Evolutionary conservation across 129 eudicot species (phyloP), one percentile per base, ranked within the genome.

Genomic region (Flaveria brownii): DNA sequence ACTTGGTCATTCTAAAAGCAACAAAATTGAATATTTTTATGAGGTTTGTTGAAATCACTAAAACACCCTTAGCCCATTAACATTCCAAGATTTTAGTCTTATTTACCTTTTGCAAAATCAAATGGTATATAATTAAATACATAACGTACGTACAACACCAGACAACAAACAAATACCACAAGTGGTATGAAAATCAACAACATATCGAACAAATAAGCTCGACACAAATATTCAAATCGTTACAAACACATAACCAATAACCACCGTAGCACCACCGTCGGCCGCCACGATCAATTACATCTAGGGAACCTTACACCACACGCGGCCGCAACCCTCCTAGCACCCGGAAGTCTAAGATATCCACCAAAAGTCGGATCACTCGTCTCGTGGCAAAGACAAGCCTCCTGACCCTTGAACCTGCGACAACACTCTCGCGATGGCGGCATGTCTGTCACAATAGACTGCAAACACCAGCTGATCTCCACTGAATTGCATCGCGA

Each of bases 291-390:
- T 66, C 71, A 36, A 28, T 66, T 17, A 39, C 50, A 66, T n/a
- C 12, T n/a, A 2, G 71, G 50, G 50, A 66, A 66, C 10, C 7
- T 66, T 9, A 66, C 49, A 17, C 71, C 51, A 36, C 71, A 41
- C 0, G 50, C 71, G 8, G 49, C 13, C 6, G 50, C 71, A 13
- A 66, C 71, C 28, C 71, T 39, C 15, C 13, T 36, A 5, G 71
- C 71, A n/a, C 71, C 50, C 2, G 71, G 71, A 66, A n/a, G 71
- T 39, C 50, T 39, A 66, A 66, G 71, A 66, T 66, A 41, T 26
- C 50, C 71, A 9, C 71, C 71, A 9, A 66, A 66, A 0, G 71
- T 66, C 0, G 71, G 51, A 11, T 66, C 51, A 1, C n/a, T 16
- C 16, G 71, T 36, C 18, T 66, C 71, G 4, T 50, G 15, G 26